Percentiles rank a stretch among this genome's conserved stretches.
Evolutionary conservation across 257 asterid genomes (phyloP).

Genomic region (Anisodus acutangulus): DNA sequence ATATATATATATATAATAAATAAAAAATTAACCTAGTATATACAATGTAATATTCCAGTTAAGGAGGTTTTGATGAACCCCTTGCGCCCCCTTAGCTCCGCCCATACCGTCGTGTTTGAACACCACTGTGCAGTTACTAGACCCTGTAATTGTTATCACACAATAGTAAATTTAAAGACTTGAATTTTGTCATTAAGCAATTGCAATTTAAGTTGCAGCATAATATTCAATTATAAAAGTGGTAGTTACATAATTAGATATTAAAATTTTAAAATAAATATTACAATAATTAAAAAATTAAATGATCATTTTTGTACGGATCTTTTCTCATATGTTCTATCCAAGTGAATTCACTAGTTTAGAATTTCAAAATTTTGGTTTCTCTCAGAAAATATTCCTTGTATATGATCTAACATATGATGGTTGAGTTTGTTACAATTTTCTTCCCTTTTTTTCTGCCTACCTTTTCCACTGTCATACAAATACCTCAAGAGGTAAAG

Average conservation of each 20-base stretch:
- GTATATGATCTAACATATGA: neutral
- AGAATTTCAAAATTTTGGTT: neutral
- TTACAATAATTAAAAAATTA: too few relatives aligned
- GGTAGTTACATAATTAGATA: neutral
- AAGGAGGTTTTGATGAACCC: too few relatives aligned
- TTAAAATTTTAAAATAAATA: neutral
- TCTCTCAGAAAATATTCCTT: neutral
- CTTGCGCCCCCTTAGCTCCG: too few relatives aligned
- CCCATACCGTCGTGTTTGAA: too few relatives aligned
- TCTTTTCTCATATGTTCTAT: neutral
- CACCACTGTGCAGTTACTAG: too few relatives aligned
- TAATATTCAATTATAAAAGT: neutral
- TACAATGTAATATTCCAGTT: too few relatives aligned
- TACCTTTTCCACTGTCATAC: conserved; percentile 50
- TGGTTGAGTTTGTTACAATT: conserved; percentile 27
- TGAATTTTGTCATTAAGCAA: neutral
- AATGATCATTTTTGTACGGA: neutral
- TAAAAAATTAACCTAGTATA: too few relatives aligned
- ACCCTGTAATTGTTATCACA: too few relatives aligned
- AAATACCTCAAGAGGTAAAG: conserved; percentile 46
- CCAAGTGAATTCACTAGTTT: neutral
- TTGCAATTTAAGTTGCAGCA: neutral
- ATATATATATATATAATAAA: too few relatives aligned
- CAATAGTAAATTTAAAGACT: neutral
- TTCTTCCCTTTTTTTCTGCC: conserved; percentile 37